A percentile compares a stretch with the other conserved stretches of the same genome.
Evolutionary conservation across 148 eudicot species (phyloP).

Genomic region (Chenopodium suecicum): DNA sequence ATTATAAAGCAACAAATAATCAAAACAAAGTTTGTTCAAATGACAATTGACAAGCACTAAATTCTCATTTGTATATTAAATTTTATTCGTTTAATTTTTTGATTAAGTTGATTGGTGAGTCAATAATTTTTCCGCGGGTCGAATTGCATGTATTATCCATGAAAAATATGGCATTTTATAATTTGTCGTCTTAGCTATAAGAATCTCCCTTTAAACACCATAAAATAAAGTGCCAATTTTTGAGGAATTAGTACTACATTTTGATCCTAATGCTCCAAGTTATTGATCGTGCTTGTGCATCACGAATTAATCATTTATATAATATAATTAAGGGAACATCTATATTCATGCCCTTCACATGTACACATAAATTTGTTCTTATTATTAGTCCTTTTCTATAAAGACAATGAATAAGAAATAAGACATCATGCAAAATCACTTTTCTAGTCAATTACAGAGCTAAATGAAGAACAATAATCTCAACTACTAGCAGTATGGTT

Average conservation of each 20-base stretch:
- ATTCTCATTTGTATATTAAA: background rate
- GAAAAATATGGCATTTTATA: background rate
- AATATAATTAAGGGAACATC: background rate
- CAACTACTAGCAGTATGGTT: background rate
- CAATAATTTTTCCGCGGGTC: background rate
- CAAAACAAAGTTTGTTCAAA: background rate
- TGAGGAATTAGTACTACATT: background rate
- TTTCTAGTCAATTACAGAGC: background rate
- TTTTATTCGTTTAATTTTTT: background rate
- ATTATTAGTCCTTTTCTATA: background rate
- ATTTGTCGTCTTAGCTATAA: conserved; percentile 16
- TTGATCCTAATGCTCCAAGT: background rate
- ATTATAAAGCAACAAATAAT: too few relatives aligned
- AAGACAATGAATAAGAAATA: background rate
- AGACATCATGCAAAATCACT: background rate
- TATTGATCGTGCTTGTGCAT: background rate
- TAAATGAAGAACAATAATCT: background rate
- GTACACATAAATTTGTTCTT: background rate
- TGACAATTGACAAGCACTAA: background rate
- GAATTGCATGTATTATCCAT: background rate
- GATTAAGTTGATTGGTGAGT: background rate
- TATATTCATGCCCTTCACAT: conserved; percentile 13
- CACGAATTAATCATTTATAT: background rate
- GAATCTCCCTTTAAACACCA: background rate
- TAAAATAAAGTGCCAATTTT: background rate